Percentiles rank a stretch among this genome's conserved stretches.
Evolutionary conservation across 768 basidiomycete genomes (phyloP).

Genomic region (Leucosporidium creatinivorum): DNA sequence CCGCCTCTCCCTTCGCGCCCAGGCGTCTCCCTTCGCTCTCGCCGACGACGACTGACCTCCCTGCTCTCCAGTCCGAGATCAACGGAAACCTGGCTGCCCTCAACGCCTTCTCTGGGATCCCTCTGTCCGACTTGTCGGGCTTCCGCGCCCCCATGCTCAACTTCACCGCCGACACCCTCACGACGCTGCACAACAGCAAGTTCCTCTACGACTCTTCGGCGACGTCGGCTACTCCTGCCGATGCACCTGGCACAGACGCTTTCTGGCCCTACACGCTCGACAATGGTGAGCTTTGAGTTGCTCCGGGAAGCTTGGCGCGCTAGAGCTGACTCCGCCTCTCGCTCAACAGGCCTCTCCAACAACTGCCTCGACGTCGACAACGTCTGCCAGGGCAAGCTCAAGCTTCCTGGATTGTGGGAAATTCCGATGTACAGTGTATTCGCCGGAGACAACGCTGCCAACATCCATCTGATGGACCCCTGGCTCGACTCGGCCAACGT

Average conservation of each 20-base stretch:
- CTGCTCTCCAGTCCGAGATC: slow-evolving; percentile 51
- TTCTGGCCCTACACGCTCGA: slow-evolving; percentile 80
- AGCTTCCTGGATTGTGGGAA: slow-evolving; percentile 73
- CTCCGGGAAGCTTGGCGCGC: too few species aligned
- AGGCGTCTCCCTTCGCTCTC: not conserved
- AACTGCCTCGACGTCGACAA: slow-evolving; percentile 56
- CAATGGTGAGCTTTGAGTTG: slow-evolving; percentile 41
- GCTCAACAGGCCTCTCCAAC: slow-evolving; percentile 54
- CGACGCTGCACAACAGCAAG: slow-evolving; percentile 50
- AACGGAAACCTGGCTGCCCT: slow-evolving; percentile 71
- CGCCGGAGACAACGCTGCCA: slow-evolving; percentile 49
- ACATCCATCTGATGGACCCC: slow-evolving; percentile 67
- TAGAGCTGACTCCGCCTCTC: too few species aligned
- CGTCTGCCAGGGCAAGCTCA: slow-evolving; percentile 59
- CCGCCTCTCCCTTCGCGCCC: not conserved
- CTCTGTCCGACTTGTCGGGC: slow-evolving; percentile 55
- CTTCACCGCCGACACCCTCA: slow-evolving; percentile 58
- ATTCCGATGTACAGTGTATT: slow-evolving; percentile 76
- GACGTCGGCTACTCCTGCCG: slow-evolving; percentile 58
- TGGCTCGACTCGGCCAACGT: slow-evolving; percentile 50
- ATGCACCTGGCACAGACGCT: slow-evolving; percentile 60
- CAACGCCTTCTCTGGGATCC: slow-evolving; percentile 68
- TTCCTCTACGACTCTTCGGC: slow-evolving; percentile 69
- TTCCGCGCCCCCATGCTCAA: slow-evolving; percentile 73
- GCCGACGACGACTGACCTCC: not conserved